Conservation (phyloP, 225 moss, liverwort and hornwort species). For the Physcomitrellopsis africana region DNA sequence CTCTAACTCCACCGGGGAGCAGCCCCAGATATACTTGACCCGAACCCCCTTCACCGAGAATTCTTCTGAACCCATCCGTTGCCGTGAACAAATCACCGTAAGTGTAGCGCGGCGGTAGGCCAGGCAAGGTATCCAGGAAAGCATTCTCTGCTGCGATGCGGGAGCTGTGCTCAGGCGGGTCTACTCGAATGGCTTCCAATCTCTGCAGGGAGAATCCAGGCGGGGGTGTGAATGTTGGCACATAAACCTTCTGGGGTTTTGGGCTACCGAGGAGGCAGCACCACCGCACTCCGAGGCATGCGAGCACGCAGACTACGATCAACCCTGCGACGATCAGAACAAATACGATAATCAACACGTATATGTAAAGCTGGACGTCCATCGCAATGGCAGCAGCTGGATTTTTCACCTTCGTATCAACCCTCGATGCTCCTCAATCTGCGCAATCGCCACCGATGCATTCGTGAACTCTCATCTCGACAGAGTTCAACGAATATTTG, state of each 20-base stretch:
- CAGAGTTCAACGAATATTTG: no score
- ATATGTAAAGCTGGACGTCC: slow-evolving; percentile 8
- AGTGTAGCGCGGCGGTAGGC: slow-evolving; percentile 36
- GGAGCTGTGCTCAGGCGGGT: slow-evolving; percentile 6
- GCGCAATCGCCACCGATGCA: no score
- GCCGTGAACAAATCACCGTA: slow-evolving; percentile 51
- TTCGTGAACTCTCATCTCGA: no score
- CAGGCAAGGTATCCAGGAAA: slow-evolving; percentile 34
- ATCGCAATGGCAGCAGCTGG: neutral
- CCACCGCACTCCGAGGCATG: slow-evolving; percentile 35
- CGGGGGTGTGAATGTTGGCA: neutral
- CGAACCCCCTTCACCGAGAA: slow-evolving; percentile 64
- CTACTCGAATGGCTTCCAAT: slow-evolving; percentile 26
- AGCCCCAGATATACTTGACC: slow-evolving; percentile 54
- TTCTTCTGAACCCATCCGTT: slow-evolving; percentile 37
- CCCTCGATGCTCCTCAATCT: no score
- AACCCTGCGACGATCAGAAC: slow-evolving; percentile 14
- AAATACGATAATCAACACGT: slow-evolving; percentile 25
- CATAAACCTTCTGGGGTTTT: neutral
- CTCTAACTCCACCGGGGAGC: slow-evolving; percentile 43
- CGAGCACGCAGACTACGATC: slow-evolving; percentile 22
- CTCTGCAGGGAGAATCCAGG: slow-evolving; percentile 18
- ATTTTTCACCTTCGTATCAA: no score
- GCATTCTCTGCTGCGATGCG: slow-evolving; percentile 22
- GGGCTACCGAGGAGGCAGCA: neutral